These are phyloP conservation scores for Byssochlamys sp. DNA, from an alignment of 2,329 filamentous ascomycete species.

Conservation along the genomic window DNA sequence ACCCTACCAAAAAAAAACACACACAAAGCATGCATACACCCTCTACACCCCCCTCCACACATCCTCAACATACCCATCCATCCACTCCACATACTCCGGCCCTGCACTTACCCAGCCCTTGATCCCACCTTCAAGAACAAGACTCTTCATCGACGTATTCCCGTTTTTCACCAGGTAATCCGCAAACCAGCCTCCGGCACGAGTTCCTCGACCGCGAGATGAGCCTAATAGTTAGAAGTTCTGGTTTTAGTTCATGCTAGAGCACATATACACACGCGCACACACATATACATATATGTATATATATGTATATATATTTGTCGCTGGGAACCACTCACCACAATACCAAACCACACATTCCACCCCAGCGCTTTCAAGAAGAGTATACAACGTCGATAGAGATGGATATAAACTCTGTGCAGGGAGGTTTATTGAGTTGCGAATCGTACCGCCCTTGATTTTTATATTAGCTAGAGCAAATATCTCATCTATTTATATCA, in stretches of 20 bases:
- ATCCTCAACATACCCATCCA: conserved; percentile 37
- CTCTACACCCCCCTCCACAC: not conserved
- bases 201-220: conserved; percentile 44
- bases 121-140: conserved; percentile 44
- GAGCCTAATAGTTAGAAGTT: conserved; percentile 35
- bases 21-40: not conserved
- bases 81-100: conserved; percentile 37
- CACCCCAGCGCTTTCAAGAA: conserved; percentile 22
- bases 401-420: conserved; percentile 32
- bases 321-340: conserved; percentile 19
- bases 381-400: conserved; percentile 25
- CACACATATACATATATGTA: too few species aligned
- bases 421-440: conserved; percentile 43
- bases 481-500: not conserved
- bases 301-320: too few species aligned
- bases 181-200: conserved; percentile 48
- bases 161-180: conserved; percentile 40
- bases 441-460: conserved; percentile 51
- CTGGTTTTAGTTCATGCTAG: too few species aligned
- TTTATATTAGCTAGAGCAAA: not conserved
- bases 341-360: conserved; percentile 33
- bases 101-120: conserved; percentile 46
- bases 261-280: too few species aligned
- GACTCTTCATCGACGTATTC: conserved; percentile 38
- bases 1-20: too few species aligned